Evolutionary conservation across 2,329 filamentous ascomycete species (phyloP).

Genomic region (Xylariales sp.): DNA sequence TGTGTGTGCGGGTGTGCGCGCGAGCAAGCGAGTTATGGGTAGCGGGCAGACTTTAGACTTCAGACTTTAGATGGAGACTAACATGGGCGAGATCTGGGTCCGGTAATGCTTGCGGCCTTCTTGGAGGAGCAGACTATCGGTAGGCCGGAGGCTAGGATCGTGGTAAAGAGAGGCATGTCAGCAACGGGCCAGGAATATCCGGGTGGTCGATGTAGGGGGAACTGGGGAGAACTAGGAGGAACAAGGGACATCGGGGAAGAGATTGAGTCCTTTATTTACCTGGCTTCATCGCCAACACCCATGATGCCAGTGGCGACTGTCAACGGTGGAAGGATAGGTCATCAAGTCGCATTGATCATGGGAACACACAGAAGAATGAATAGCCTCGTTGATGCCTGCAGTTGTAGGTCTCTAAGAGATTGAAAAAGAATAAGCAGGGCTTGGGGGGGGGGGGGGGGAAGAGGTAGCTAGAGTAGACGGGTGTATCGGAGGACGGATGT

Average conservation of each 20-base stretch:
- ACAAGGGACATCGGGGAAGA: constrained; percentile 17
- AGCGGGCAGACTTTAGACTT: background rate
- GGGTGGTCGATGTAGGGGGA: background rate
- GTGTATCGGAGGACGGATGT: background rate
- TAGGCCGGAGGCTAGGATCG: constrained; percentile 68
- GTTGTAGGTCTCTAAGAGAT: background rate
- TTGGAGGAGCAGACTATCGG: constrained; percentile 71
- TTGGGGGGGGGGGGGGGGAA: too few species aligned
- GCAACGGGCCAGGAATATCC: background rate
- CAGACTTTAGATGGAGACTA: constrained; percentile 48
- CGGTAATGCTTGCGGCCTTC: constrained; percentile 74
- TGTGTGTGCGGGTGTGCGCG: background rate
- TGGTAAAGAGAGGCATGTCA: constrained; percentile 23
- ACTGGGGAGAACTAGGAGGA: background rate
- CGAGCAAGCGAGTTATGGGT: background rate
- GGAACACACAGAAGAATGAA: constrained; percentile 33
- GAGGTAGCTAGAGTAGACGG: background rate
- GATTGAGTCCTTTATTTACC: constrained; percentile 51
- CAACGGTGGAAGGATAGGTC: constrained; percentile 40
- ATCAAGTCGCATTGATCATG: constrained; percentile 48
- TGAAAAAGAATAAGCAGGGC: background rate
- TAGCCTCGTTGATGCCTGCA: background rate
- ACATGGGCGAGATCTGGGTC: constrained; percentile 74
- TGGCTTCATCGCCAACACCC: constrained; percentile 66
- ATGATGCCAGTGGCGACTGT: constrained; percentile 55